Base-by-base conservation (phyloP, 2,329 filamentous ascomycete genomes). In the Blastomyces gilchristii region DNA sequence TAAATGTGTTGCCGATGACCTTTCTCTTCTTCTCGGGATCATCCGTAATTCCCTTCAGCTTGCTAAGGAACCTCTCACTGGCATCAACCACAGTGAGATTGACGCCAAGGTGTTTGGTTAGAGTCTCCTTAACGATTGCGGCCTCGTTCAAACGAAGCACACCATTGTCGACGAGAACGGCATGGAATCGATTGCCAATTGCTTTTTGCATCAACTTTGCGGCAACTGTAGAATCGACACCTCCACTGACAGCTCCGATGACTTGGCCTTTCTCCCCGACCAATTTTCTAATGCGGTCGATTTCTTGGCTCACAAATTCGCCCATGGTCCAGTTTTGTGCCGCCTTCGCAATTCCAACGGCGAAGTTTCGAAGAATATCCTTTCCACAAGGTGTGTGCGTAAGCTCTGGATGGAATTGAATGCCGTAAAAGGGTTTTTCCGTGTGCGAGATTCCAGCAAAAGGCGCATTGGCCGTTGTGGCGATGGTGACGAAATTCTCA, bases 391-490 rank as follows among this genome's bases (percentile, higher is more conserved):
- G 81, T 0, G 88, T 91, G 71, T 90, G 85, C 16, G 83, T 87
- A 62, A 96, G 83, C 74, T 97, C 92, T 0, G 92, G 91, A 75
- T 96, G 92, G 75, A 96, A 93, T 73, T 97, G 92, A 57, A 96
- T 84, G 73, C 82, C 90, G 71, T 86, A 96, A 68, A 90, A 86
- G 34, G 86, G 85, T 78, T 78, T 74, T 25, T 67, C 68, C 58
- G 87, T 85, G 69, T 77, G 77, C n/a, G 76, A 78, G 63, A 80
- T 95, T 64, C 85, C 90, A 12, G 92, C 92, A 69, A 84, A 96
- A 31, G 87, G 84, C 0, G 89, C 86, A 77, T 94, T 95, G 60
- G 80, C 73, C 1, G 91, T 93, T 4, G 81, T 87, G 60, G 89
- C 91, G 69, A 96, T 85, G 18, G 82, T 85, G 64, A 83, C 77